Evolutionary conservation across 306 rosid species (phyloP), one percentile per base, ranked within the genome.

Genomic region (Arachis stenosperma): DNA sequence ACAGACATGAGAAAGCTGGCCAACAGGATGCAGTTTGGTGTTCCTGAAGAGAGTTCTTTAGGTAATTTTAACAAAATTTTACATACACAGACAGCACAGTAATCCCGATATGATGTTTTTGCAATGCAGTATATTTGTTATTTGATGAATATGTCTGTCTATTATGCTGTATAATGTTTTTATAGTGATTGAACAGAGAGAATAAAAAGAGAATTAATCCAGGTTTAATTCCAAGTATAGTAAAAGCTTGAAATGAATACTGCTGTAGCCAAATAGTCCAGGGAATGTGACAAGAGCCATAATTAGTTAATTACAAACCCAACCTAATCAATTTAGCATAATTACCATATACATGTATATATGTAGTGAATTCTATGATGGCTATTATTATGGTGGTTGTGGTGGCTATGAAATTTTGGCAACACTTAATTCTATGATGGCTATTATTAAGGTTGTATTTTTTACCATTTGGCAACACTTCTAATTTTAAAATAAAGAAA

Each of bases 1-100:
- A 89, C 98, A 6, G 98, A 89, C 86, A 88, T 89, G 98, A 88
- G 96, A 87, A 92, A 92, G 87, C 86, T 92, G 54, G 98, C 98
- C 39, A 94, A 91, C 22, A 85, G 96, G 82, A 94, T 94, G 96
- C 92, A 88, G 75, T 91, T 91, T 83, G 98, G 98, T 54, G 52
- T 91, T 57, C 98, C 97, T 52, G 98, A 94, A 81, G 97, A 94
- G 88, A 94, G 98, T 74, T 91, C 98, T 54, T 75, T 94, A 75
- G 97, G 98, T 91, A 86, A 79, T 67, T 74, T 76, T 76, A 7
- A 68, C 55, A 44, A 55, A 6, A 75, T 40, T 60, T 47, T 41
- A 53, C 50, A 62, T 64, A 9, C 27, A 22, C 12, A 11, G 5
- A 11, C 27, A 22, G 27, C 27, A 22, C 27, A 22, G 53, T 48